Evolutionary conservation across 1,284 basidiomycete species (phyloP).

Genomic region (Malassezia japonica): DNA sequence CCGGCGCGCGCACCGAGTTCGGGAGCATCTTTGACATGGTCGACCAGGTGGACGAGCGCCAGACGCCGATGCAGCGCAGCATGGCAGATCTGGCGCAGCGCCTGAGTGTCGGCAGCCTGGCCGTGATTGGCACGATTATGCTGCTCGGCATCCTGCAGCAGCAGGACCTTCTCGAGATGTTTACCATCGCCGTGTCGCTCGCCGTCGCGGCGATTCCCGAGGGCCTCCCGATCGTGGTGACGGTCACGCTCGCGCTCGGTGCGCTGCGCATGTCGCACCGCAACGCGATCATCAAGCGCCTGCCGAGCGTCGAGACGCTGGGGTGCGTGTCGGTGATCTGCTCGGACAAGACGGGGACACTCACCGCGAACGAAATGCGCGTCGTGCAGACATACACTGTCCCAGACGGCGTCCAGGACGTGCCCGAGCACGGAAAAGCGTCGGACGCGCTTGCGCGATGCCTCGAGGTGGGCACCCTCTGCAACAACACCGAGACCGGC

Average conservation of each 20-base stretch:
- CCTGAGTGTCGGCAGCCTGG: slow-evolving; percentile 79
- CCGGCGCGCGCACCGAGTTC: slow-evolving; percentile 80
- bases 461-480: slow-evolving; percentile 54
- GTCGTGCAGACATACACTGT: slow-evolving; percentile 78
- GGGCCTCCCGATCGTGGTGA: slow-evolving; percentile 91
- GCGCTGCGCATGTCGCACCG: slow-evolving; percentile 86
- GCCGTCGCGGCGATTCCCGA: slow-evolving; percentile 96
- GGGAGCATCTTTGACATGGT: slow-evolving; percentile 96
- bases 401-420: slow-evolving; percentile 61
- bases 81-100: slow-evolving; percentile 96
- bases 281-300: slow-evolving; percentile 91
- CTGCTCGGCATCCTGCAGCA: slow-evolving; percentile 77
- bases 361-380: slow-evolving; percentile 92
- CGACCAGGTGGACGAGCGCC: slow-evolving; percentile 88
- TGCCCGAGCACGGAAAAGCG: slow-evolving; percentile 50
- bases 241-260: slow-evolving; percentile 87
- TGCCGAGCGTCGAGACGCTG: slow-evolving; percentile 86
- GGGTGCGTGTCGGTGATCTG: slow-evolving; percentile 92
- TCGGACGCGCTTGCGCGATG: slow-evolving; percentile 61
- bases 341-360: slow-evolving; percentile 92
- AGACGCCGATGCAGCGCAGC: slow-evolving; percentile 81
- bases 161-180: slow-evolving; percentile 93
- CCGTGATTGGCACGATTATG: slow-evolving; percentile 83
- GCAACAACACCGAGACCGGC: slow-evolving; percentile 57
- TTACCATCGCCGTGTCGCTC: slow-evolving; percentile 93